Evolutionary conservation across 371 early-diverging fungal species (phyloP), one percentile per base, ranked within the genome.

Genomic region (Thermomucor indicae-seudaticae): DNA sequence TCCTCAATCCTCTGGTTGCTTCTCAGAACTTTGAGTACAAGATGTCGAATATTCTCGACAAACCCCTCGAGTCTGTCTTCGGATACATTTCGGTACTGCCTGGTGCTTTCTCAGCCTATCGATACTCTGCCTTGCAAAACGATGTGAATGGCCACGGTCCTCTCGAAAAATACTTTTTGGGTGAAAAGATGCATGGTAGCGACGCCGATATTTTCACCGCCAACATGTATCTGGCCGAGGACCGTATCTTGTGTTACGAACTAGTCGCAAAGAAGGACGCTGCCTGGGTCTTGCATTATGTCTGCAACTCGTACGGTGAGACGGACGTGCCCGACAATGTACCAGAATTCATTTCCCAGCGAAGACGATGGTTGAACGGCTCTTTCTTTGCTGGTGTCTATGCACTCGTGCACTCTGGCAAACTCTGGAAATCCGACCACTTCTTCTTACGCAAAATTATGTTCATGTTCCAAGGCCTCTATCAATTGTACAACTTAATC

Each of bases 21-120:
- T 83, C 92, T 1, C 96, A 95, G 63, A 92, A 94, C 72, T 95
- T 95, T 75, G 95, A 86, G 68, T 93, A 92, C 81, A 93, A 93
- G 61, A 93, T 96, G 86, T 89, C 90, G 55, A 97, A 97, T 64
- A 96, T 97, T 62, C 78, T 97, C n/a, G 97, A 97, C 75, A 97
- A 97, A 71, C 96, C 96, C 1, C 76, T 97, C 16, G 97, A 97
- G 72, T 91, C 92, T 5, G 89, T 92, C n/a, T 93, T 93, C 78
- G 97, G 97, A 16, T 95, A 92, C 63, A 96, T 97, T 61, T 90
- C 93, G 1, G 97, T 97, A 48, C 75, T 95, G 25, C 95, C 95
- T 11, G 96, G 96, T 55, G 96, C 96, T 11, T 97, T 97, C 67
- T 92, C 93, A 0, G 97, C 97, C 7, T 97, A 97, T 68, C 84